phyloP scores from a whole-genome alignment of 148 eudicot species.

The Agrostemma githago region DNA sequence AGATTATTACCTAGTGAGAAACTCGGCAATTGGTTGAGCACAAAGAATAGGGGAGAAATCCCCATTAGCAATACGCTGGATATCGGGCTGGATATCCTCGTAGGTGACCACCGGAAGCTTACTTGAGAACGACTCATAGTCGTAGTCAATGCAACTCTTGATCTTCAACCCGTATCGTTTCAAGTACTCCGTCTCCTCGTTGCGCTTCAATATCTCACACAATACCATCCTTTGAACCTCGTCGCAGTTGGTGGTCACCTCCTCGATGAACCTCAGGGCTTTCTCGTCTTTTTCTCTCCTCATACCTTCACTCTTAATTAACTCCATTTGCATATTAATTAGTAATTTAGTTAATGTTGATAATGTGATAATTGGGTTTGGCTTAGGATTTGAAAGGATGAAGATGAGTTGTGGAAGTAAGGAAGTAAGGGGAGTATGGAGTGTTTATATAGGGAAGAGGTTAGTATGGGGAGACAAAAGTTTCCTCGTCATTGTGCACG shows the following conservation, averaged over 20 bases:
- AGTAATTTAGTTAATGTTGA: background rate
- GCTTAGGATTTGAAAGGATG: background rate
- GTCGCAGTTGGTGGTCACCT: conserved; percentile 41
- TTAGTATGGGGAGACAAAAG: background rate
- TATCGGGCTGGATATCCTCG: conserved; percentile 52
- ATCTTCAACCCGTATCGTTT: conserved; percentile 29
- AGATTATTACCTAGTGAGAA: conserved; percentile 58
- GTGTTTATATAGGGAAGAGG: conserved; percentile 30
- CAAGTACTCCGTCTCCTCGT: conserved; percentile 53
- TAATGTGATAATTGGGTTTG: background rate
- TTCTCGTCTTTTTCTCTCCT: conserved; percentile 35
- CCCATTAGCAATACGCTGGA: conserved; percentile 63
- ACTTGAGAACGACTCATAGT: conserved; percentile 33
- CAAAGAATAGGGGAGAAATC: conserved; percentile 59
- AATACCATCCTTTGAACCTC: conserved; percentile 50
- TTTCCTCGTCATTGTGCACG: conserved; percentile 25
- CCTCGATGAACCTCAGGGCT: conserved; percentile 50
- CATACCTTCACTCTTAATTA: background rate
- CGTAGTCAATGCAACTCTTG: conserved; percentile 32
- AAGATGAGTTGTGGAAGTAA: background rate
- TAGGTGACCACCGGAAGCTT: conserved; percentile 49
- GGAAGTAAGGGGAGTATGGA: background rate
- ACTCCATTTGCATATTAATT: background rate
- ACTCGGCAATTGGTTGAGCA: conserved; percentile 55
- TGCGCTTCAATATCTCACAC: conserved; percentile 50